These are phyloP conservation scores for Volutella citrinella DNA, from an alignment of 2,329 filamentous ascomycete genomes.

Conservation along the genomic window DNA sequence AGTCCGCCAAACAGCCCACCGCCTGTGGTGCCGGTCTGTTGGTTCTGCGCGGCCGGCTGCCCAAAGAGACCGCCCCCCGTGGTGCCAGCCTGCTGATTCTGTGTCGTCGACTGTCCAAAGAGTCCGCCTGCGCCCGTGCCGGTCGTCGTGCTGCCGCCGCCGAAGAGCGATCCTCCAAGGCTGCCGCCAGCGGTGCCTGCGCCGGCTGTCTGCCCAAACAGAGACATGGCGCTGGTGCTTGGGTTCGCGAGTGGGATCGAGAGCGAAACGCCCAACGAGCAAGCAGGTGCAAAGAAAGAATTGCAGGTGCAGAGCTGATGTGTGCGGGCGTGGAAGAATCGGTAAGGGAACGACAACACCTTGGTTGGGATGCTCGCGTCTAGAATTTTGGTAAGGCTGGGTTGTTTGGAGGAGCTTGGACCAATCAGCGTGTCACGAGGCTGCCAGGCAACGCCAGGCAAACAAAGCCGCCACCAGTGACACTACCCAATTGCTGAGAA, in stretches of 20 bases:
- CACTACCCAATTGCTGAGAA: slow-evolving; percentile 2
- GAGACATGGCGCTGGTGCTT: slow-evolving; percentile 27
- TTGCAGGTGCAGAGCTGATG: slow-evolving; percentile 6
- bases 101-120: slow-evolving; percentile 28
- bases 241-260: slow-evolving; percentile 1
- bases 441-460: slow-evolving; percentile 15
- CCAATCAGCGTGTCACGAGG: slow-evolving; percentile 28
- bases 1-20: slow-evolving; percentile 32
- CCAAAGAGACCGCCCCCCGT: slow-evolving; percentile 24
- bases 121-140: slow-evolving; percentile 27
- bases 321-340: too few relatives aligned
- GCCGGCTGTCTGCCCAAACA: slow-evolving; percentile 31
- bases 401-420: slow-evolving; percentile 28
- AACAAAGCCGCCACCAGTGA: too few relatives aligned
- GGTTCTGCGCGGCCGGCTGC: slow-evolving; percentile 17
- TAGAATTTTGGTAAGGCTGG: slow-evolving; percentile 34
- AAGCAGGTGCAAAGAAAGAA: slow-evolving; percentile 4
- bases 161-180: slow-evolving; percentile 20
- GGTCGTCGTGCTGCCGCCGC: slow-evolving; percentile 9
- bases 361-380: too few relatives aligned
- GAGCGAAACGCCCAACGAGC: slow-evolving; percentile 1
- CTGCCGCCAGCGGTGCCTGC: slow-evolving; percentile 16
- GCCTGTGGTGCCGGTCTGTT: slow-evolving; percentile 18
- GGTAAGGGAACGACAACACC: too few relatives aligned
- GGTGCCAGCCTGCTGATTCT: slow-evolving; percentile 21